Evolutionary conservation across 352 stramenopile genomes (phyloP).

Genomic region (Nothophytophthora sp.): DNA sequence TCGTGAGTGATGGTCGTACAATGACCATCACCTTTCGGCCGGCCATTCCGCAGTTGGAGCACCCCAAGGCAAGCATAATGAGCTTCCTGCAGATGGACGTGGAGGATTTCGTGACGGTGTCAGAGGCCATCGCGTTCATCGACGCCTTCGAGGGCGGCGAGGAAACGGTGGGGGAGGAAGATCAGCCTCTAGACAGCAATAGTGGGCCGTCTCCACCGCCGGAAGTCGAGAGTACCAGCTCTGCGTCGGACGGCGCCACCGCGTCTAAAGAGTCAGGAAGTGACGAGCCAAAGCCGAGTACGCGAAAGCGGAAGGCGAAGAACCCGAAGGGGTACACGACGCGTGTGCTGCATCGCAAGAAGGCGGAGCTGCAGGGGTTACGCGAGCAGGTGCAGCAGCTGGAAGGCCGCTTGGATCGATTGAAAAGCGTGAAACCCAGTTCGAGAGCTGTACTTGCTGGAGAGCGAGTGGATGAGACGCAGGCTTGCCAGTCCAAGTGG

Average conservation of each 20-base stretch:
- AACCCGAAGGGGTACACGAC: slow-evolving; percentile 21
- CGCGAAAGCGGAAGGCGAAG: slow-evolving; percentile 3
- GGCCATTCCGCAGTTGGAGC: too few relatives aligned
- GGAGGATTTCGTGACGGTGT: slow-evolving; percentile 5
- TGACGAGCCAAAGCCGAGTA: background rate
- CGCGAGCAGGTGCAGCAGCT: slow-evolving; percentile 15
- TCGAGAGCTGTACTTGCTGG: background rate
- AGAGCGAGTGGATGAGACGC: slow-evolving; percentile 4
- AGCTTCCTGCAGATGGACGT: slow-evolving; percentile 2
- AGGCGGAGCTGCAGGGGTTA: slow-evolving; percentile 20
- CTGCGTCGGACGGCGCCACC: background rate
- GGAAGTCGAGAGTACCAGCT: too few relatives aligned
- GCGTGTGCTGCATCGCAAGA: slow-evolving; percentile 13
- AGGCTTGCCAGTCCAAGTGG: slow-evolving; percentile 1
- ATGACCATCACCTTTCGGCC: too few relatives aligned
- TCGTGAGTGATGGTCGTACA: too few relatives aligned
- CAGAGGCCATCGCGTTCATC: slow-evolving; percentile 13
- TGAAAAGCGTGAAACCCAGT: background rate
- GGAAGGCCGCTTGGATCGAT: slow-evolving; percentile 4
- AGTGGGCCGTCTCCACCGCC: too few relatives aligned
- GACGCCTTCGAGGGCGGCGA: slow-evolving; percentile 18
- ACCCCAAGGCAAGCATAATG: slow-evolving; percentile 3
- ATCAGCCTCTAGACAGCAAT: background rate
- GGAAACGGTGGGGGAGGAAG: background rate
- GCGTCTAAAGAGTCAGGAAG: too few relatives aligned